Conservation (phyloP, 225 moss, liverwort and hornwort genomes). For the Bryoerythrophyllum caledonicum region DNA sequence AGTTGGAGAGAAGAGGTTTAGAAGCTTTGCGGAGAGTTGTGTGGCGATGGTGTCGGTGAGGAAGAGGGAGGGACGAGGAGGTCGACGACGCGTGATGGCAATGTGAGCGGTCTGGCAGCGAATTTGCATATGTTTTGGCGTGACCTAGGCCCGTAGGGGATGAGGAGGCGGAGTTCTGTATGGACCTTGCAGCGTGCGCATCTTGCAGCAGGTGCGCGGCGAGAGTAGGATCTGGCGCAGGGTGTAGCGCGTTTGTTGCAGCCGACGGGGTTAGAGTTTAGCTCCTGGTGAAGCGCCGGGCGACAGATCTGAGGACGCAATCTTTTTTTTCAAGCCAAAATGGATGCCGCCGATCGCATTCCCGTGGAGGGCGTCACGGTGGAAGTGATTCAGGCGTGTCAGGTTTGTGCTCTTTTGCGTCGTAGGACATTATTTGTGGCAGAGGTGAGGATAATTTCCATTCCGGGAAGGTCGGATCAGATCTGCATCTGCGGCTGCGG, state of each 20-base stretch:
- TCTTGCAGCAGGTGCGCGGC: conserved; percentile 34
- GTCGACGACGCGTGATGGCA: conserved; percentile 15
- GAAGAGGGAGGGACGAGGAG: conserved; percentile 1
- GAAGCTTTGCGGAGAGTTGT: not conserved
- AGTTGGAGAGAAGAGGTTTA: not conserved
- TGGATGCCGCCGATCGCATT: conserved; percentile 33
- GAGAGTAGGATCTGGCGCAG: conserved; percentile 21
- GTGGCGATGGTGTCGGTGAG: conserved; percentile 23
- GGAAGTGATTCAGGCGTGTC: conserved; percentile 35
- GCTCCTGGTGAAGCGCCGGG: conserved; percentile 1
- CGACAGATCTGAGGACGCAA: conserved; percentile 22
- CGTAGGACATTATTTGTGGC: not conserved
- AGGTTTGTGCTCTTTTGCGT: conserved; percentile 38
- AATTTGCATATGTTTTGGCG: conserved; percentile 19
- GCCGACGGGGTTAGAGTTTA: not conserved
- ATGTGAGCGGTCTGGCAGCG: conserved; percentile 39
- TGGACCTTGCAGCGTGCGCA: conserved; percentile 33
- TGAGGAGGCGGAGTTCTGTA: conserved; percentile 34
- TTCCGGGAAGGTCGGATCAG: not conserved
- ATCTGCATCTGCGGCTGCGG: not conserved
- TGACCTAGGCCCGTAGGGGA: conserved; percentile 30
- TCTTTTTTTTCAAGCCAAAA: not conserved
- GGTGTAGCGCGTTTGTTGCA: conserved; percentile 10
- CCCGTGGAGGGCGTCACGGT: conserved; percentile 37
- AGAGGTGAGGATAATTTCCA: not conserved